Evolutionary conservation across 495 filamentous ascomycete species (phyloP), one percentile per base, ranked within the genome.

Genomic region (Cercophora newfieldiana): DNA sequence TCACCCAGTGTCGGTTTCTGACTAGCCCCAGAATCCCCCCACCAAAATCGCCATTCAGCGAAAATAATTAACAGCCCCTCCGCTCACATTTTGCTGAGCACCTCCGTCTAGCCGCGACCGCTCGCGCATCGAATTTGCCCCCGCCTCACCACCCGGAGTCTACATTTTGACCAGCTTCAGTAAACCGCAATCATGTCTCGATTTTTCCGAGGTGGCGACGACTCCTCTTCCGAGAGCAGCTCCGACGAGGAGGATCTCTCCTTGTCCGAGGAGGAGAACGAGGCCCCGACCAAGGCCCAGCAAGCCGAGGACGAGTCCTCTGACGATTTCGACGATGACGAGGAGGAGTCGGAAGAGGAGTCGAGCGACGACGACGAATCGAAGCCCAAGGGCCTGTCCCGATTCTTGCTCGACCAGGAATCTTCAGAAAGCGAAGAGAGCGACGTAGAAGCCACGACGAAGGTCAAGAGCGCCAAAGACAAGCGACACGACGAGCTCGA

Each of bases 401-500:
- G 86, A 73, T 99, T 98, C 88, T 86, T 98, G 83, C 85, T 84
- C 69, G 89, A 90, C 75, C 83, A 80, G 49, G 85, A 81, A 8
- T 86, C 84, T 22, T 88, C 85, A 28, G 91, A 92, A 30, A 92
- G 90, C 71, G 93, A 96, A 69, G 90, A 91, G 61, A 91, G 88
- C 69, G 90, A 91, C 70, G 91, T 91, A 64, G 94, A 96, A 65
- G 91, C 92, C 51, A 85, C 87, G 64, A 87, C 88, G 60, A 94
- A 91, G 59, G 80, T 96, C 65, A 98, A 97, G 86, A 97, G 93
- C 77, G 94, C 93, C 59, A 98, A 97, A 81, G 94, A 98, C 79
- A 99, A 99, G 85, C 86, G 95, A 48, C 80, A 93, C 64, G 96
- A 97, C 73, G 96, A 97, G 74, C 84, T 99, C 65, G 96, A 98